These are phyloP conservation scores for Plenodomus lindquistii DNA, from an alignment of 2,329 filamentous ascomycete species.

Conservation along the genomic window DNA sequence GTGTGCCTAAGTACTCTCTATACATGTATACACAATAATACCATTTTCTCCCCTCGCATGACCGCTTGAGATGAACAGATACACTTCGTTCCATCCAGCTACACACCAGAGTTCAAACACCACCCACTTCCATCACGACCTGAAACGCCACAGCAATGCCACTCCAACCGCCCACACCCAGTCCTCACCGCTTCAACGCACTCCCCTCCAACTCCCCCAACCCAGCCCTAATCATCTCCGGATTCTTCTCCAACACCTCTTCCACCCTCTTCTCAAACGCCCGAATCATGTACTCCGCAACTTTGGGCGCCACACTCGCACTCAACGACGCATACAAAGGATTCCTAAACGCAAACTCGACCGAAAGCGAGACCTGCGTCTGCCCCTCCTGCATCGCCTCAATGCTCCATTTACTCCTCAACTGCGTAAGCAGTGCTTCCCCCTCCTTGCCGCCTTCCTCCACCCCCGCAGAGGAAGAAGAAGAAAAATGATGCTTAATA, in stretches of 20 bases:
- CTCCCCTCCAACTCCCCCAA: conserved; percentile 36
- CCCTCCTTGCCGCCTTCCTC: conserved; percentile 12
- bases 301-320: conserved; percentile 77
- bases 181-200: conserved; percentile 14
- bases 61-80: too few species aligned
- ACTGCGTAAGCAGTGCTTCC: conserved; percentile 63
- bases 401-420: conserved; percentile 72
- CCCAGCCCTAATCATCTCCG: conserved; percentile 23
- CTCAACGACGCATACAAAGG: conserved; percentile 86
- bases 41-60: too few species aligned
- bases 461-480: too few species aligned
- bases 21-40: too few species aligned
- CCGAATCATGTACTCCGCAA: conserved; percentile 86
- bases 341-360: conserved; percentile 85
- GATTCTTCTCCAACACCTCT: conserved; percentile 50
- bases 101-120: too few species aligned
- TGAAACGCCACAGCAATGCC: too few species aligned
- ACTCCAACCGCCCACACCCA: too few species aligned
- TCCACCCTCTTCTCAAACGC: conserved; percentile 85
- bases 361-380: conserved; percentile 75
- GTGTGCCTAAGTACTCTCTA: too few species aligned
- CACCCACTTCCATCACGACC: too few species aligned
- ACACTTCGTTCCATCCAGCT: too few species aligned
- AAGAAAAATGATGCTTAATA: conserved; percentile 50
- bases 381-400: conserved; percentile 50